A percentile compares a stretch with the other conserved stretches of the same genome.
Evolutionary conservation across 495 filamentous ascomycete genomes (phyloP).

Genomic region (Usnea hakonensis): DNA sequence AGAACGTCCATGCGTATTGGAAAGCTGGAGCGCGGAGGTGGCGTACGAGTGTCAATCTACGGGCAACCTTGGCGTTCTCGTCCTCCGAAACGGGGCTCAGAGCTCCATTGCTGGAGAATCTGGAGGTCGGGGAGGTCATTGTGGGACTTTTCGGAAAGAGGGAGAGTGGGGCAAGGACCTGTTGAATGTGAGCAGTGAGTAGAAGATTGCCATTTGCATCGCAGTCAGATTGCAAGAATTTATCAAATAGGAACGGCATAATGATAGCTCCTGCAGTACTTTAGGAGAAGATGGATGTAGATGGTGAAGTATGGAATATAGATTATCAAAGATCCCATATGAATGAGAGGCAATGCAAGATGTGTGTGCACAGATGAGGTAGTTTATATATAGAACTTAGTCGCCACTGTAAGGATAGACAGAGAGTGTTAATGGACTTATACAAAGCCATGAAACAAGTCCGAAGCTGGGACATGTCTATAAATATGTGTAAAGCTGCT

Average conservation of each 20-base stretch:
- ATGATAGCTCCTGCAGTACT: neutral
- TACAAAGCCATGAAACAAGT: neutral
- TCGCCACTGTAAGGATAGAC: neutral
- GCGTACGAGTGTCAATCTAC: neutral
- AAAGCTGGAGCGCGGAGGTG: conserved; percentile 3
- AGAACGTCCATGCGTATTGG: conserved; percentile 43
- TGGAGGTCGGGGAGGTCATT: neutral
- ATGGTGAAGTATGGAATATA: neutral
- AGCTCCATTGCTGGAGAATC: neutral
- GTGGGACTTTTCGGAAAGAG: neutral
- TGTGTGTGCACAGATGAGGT: neutral
- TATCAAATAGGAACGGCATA: neutral
- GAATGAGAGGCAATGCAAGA: neutral
- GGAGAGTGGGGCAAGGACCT: neutral
- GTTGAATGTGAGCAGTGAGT: neutral
- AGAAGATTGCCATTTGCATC: neutral
- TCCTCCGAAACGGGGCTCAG: neutral
- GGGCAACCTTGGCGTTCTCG: neutral
- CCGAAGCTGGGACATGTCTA: neutral
- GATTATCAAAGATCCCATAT: neutral
- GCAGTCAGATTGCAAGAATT: neutral
- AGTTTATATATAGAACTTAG: neutral
- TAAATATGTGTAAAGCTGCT: neutral
- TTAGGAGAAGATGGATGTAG: neutral
- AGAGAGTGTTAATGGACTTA: neutral